phyloP scores from a whole-genome alignment of 805 yeast species.

The Teunomyces kruisii region DNA sequence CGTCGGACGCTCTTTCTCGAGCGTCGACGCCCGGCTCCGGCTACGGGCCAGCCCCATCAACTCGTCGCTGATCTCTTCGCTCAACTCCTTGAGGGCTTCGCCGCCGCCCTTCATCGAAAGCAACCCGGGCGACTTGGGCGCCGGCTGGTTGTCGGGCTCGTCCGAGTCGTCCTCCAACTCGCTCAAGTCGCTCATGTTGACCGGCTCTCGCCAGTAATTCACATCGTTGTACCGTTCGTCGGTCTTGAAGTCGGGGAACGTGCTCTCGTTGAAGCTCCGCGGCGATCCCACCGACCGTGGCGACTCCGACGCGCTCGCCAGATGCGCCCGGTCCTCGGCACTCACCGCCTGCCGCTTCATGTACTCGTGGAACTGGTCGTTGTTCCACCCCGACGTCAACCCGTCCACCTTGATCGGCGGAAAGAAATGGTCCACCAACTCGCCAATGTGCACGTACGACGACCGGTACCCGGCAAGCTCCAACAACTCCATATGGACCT shows the following conservation, averaged over 20 bases:
- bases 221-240: constrained; percentile 79
- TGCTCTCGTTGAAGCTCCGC: constrained; percentile 16
- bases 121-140: constrained; percentile 15
- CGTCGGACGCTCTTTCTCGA: constrained; percentile 26
- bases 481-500: constrained; percentile 93
- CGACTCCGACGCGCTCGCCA: not conserved
- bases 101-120: constrained; percentile 7
- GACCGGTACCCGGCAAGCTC: constrained; percentile 92
- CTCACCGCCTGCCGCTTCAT: constrained; percentile 19
- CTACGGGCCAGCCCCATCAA: not conserved
- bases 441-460: constrained; percentile 85
- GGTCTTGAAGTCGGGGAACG: constrained; percentile 24
- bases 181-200: constrained; percentile 61
- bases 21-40: constrained; percentile 7
- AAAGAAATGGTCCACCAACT: constrained; percentile 94
- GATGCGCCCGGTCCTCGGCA: constrained; percentile 2
- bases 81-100: not conserved
- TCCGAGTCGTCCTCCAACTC: constrained; percentile 16
- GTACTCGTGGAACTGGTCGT: constrained; percentile 35
- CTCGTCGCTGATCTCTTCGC: not conserved
- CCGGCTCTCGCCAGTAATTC: constrained; percentile 88
- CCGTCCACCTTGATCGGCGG: constrained; percentile 62
- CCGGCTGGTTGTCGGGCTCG: not conserved
- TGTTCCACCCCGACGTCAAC: constrained; percentile 34
- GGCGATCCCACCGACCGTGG: constrained; percentile 14